Percentiles rank a stretch among this genome's conserved stretches.
phyloP scores from a whole-genome alignment of 2,329 filamentous ascomycete genomes.

The Colletotrichum sp. region DNA sequence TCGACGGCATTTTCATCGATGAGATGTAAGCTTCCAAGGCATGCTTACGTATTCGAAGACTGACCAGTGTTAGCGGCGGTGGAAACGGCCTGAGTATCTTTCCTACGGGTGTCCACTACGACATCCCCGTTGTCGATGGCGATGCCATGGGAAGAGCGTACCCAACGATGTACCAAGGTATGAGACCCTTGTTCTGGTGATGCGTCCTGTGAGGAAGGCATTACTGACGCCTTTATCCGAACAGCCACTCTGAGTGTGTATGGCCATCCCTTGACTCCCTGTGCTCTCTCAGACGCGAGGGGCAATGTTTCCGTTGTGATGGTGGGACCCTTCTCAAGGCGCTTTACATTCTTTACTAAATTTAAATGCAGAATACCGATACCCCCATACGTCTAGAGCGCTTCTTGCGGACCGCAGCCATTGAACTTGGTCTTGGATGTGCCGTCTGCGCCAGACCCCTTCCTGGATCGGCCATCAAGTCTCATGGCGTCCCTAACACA shows the following conservation, averaged over 20 bases:
- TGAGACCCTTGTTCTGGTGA: too few species aligned
- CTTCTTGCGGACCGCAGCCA: constrained; percentile 37
- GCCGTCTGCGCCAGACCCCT: constrained; percentile 39
- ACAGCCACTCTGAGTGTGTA: constrained; percentile 43
- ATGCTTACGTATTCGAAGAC: background rate
- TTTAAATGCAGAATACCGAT: constrained; percentile 32
- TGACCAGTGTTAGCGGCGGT: constrained; percentile 41
- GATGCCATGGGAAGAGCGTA: constrained; percentile 44
- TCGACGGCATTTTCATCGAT: constrained; percentile 38
- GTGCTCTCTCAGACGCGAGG: constrained; percentile 33
- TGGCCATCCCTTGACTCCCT: constrained; percentile 39
- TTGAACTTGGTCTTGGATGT: constrained; percentile 43
- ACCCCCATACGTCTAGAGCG: constrained; percentile 38
- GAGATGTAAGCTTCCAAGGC: constrained; percentile 36
- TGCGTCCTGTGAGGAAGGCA: too few species aligned
- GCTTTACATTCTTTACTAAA: fast-evolving
- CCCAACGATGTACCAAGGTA: constrained; percentile 35
- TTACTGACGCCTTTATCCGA: background rate
- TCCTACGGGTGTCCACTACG: constrained; percentile 35
- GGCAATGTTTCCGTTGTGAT: constrained; percentile 28
- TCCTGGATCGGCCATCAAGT: constrained; percentile 35
- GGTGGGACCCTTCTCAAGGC: constrained; percentile 10
- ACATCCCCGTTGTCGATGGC: constrained; percentile 40
- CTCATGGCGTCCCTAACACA: constrained; percentile 36
- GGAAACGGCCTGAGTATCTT: constrained; percentile 43